Evolutionary conservation across 805 yeast species (phyloP).

Genomic region (Candida tallmaniae): DNA sequence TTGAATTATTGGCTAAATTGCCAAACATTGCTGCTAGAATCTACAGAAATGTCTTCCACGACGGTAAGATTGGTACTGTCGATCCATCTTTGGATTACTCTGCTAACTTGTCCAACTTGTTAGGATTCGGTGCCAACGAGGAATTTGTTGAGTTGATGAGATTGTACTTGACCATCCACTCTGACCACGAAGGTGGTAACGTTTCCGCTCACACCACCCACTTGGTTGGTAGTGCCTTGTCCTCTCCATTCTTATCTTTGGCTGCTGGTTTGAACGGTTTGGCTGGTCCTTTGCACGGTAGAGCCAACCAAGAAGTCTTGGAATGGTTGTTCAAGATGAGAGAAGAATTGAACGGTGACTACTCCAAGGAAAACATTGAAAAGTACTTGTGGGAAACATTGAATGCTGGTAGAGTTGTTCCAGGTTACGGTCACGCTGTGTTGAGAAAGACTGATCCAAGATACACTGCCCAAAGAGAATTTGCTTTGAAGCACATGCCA

Average conservation of each 20-base stretch:
- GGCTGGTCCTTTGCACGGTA: slow-evolving; percentile 84
- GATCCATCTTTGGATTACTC: slow-evolving; percentile 62
- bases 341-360: slow-evolving; percentile 59
- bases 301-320: slow-evolving; percentile 83
- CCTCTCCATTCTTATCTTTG: slow-evolving; percentile 71
- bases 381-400: slow-evolving; percentile 67
- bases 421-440: slow-evolving; percentile 89
- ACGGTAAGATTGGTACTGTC: slow-evolving; percentile 54
- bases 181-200: slow-evolving; percentile 83
- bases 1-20: slow-evolving; percentile 65
- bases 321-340: slow-evolving; percentile 66
- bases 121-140: slow-evolving; percentile 54
- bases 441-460: slow-evolving; percentile 81
- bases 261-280: slow-evolving; percentile 79
- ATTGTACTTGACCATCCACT: slow-evolving; percentile 69
- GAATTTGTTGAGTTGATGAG: slow-evolving; percentile 70
- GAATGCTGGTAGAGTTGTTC: slow-evolving; percentile 72
- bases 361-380: slow-evolving; percentile 51
- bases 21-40: slow-evolving; percentile 74
- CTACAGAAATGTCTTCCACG: slow-evolving; percentile 57
- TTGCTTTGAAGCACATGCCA: slow-evolving; percentile 58
- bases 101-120: slow-evolving; percentile 60
- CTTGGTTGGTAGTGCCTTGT: slow-evolving; percentile 75
- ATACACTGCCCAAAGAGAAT: slow-evolving; percentile 67
- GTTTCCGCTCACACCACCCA: slow-evolving; percentile 81